Evolutionary conservation across 1,139 yeast genomes (phyloP).

Genomic region (Suhomyces kunorum): DNA sequence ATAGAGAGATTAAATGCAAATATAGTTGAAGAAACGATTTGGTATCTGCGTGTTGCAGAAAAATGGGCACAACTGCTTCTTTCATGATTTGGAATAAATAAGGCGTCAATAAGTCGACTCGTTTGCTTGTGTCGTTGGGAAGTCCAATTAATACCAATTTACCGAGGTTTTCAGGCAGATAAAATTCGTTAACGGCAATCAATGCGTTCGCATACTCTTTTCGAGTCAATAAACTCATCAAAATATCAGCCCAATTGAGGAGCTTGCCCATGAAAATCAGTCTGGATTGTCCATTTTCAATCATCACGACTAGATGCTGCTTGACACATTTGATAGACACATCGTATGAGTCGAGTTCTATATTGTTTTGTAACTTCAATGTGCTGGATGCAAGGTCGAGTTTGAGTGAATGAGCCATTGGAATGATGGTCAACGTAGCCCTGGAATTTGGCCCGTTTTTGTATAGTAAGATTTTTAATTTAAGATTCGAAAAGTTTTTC

Average conservation of each 20-base stretch:
- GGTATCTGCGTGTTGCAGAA: constrained; percentile 14
- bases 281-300: background rate
- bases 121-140: constrained; percentile 44
- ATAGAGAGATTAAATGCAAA: constrained; percentile 26
- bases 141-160: constrained; percentile 53
- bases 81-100: constrained; percentile 59
- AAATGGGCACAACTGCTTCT: constrained; percentile 49
- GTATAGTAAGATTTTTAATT: constrained; percentile 11
- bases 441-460: background rate
- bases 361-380: background rate
- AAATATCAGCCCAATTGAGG: constrained; percentile 73
- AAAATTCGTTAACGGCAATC: constrained; percentile 54
- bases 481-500: background rate
- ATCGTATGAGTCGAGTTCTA: constrained; percentile 3
- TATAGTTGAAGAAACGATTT: constrained; percentile 19
- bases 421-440: constrained; percentile 4
- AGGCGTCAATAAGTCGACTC: constrained; percentile 53
- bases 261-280: constrained; percentile 56
- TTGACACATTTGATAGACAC: constrained; percentile 29
- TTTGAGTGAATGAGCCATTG: constrained; percentile 3
- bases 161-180: constrained; percentile 36
- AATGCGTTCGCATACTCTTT: constrained; percentile 59
- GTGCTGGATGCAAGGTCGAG: background rate
- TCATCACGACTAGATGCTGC: constrained; percentile 27
- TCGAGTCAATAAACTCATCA: constrained; percentile 48